phyloP scores from a whole-genome alignment of 208 protist species.

The Herpetomonas muscarum region DNA sequence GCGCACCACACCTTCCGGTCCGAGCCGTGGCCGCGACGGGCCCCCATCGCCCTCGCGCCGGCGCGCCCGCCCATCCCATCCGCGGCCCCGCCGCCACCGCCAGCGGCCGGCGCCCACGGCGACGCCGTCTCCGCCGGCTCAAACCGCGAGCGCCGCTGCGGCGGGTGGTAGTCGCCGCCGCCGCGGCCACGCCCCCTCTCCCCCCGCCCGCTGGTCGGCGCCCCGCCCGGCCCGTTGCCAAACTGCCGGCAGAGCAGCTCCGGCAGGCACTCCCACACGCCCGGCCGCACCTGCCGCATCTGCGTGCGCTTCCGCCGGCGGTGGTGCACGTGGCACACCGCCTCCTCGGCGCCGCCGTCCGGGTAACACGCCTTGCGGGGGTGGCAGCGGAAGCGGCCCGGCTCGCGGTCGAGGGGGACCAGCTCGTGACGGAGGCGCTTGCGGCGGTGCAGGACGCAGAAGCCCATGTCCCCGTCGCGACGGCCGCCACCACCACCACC shows the following conservation, averaged over 20 bases:
- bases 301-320: slow-evolving; percentile 47
- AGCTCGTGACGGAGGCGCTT: slow-evolving; percentile 55
- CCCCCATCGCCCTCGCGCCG: slow-evolving; percentile 7
- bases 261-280: slow-evolving; percentile 70
- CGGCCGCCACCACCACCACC: slow-evolving; percentile 10
- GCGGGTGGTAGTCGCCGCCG: slow-evolving; percentile 5
- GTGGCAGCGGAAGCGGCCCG: slow-evolving; percentile 59
- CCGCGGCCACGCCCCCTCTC: slow-evolving; percentile 5
- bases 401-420: slow-evolving; percentile 47
- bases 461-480: slow-evolving; percentile 41
- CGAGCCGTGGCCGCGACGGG: slow-evolving; percentile 17
- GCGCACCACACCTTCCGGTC: slow-evolving; percentile 75
- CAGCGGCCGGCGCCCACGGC: background rate
- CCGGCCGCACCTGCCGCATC: slow-evolving; percentile 68
- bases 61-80: slow-evolving; percentile 1
- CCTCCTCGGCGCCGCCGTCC: slow-evolving; percentile 20
- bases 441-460: slow-evolving; percentile 64
- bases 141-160: slow-evolving; percentile 6
- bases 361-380: slow-evolving; percentile 58
- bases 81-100: background rate
- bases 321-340: slow-evolving; percentile 64
- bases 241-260: slow-evolving; percentile 41
- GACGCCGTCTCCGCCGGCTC: background rate
- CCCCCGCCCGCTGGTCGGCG: background rate
- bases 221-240: slow-evolving; percentile 10